Evolutionary conservation across 78 protist genomes (phyloP).

Genomic region (Speleostelium caveatum): DNA sequence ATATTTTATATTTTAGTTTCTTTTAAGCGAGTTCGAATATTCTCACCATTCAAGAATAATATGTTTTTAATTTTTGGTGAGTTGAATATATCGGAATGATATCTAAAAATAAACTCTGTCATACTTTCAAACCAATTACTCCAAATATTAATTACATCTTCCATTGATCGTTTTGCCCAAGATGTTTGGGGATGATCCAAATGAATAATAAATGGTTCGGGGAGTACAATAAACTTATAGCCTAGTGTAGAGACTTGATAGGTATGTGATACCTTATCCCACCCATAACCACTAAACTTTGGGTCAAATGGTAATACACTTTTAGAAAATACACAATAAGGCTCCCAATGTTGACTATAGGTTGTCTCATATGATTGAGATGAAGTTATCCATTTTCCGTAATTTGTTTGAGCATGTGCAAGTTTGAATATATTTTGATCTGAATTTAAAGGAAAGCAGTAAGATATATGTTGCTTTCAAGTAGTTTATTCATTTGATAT

Average conservation of each 20-base stretch:
- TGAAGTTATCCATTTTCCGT: not conserved
- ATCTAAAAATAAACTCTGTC: no score
- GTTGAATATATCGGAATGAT: no score
- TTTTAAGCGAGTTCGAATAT: no score
- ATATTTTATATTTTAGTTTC: no score
- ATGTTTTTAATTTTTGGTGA: no score
- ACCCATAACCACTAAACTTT: not conserved
- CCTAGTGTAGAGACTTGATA: not conserved
- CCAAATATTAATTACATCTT: not conserved
- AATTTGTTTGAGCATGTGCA: not conserved
- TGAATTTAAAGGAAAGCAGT: no score
- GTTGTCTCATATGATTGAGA: not conserved
- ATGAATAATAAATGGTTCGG: not conserved
- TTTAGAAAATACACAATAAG: not conserved
- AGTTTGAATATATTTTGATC: no score
- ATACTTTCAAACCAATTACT: not conserved
- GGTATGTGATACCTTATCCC: constrained; percentile 9
- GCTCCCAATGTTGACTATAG: constrained; percentile 5
- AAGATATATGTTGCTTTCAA: no score
- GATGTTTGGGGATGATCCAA: not conserved
- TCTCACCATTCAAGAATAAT: no score
- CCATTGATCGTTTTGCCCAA: not conserved
- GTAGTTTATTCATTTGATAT: no score
- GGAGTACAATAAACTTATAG: not conserved
- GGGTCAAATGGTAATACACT: not conserved